Conservation (phyloP, 1,139 yeast species). For the Barnettozyma hawaiiensis region DNA sequence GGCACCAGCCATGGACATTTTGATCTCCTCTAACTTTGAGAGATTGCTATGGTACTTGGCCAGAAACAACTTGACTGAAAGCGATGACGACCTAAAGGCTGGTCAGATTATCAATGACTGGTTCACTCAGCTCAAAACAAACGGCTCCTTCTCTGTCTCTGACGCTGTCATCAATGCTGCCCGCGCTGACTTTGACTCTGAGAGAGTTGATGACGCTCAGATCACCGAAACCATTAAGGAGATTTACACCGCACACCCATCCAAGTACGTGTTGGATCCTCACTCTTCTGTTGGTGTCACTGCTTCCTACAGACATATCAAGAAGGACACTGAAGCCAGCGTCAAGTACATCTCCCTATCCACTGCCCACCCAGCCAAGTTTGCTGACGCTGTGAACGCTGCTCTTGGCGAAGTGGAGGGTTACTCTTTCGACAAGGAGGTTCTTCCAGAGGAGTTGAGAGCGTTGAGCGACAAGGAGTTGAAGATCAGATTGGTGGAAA, state of each 20-base stretch:
- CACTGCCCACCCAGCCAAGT: constrained; percentile 98
- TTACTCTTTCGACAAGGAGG: constrained; percentile 82
- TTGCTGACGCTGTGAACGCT: constrained; percentile 88
- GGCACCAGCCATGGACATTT: constrained; percentile 98
- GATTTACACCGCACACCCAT: constrained; percentile 48
- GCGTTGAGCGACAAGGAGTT: constrained; percentile 65
- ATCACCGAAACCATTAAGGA: constrained; percentile 72
- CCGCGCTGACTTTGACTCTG: constrained; percentile 64
- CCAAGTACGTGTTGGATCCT: constrained; percentile 87
- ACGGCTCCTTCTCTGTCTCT: constrained; percentile 74
- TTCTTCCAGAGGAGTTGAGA: constrained; percentile 82
- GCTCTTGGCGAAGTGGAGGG: constrained; percentile 62
- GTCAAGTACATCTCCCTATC: constrained; percentile 72
- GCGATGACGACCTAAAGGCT: constrained; percentile 58
- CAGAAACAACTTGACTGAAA: constrained; percentile 55
- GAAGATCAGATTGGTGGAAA: constrained; percentile 70
- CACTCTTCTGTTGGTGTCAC: constrained; percentile 94
- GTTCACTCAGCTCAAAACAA: constrained; percentile 73
- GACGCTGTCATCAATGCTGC: constrained; percentile 62
- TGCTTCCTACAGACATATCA: constrained; percentile 59
- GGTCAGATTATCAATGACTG: constrained; percentile 66
- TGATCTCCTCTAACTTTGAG: constrained; percentile 92
- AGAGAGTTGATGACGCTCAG: constrained; percentile 70
- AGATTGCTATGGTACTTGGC: constrained; percentile 93
- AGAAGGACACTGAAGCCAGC: constrained; percentile 31